Evolutionary conservation across 2,329 filamentous ascomycete species (phyloP).

Genomic region (Dendryphion nanum): DNA sequence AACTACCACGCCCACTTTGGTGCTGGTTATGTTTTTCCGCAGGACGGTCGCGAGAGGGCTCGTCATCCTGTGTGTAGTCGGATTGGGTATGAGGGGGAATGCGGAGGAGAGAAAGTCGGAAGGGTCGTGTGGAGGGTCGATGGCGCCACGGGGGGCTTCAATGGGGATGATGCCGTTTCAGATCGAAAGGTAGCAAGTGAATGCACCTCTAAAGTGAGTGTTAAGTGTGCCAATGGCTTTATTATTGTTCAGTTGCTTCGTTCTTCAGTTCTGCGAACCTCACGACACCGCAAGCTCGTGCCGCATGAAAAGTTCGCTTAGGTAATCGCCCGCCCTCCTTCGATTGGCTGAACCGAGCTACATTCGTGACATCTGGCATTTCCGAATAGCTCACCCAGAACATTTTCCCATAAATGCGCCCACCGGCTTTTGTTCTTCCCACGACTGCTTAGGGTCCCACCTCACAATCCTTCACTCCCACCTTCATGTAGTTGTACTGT

Average conservation of each 20-base stretch:
- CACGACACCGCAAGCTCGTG: too few species aligned
- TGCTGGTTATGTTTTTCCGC: constrained; percentile 23
- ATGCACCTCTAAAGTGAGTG: too few species aligned
- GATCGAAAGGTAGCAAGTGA: too few species aligned
- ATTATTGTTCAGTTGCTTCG: too few species aligned
- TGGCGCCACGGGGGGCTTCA: constrained; percentile 11
- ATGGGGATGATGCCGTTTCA: too few species aligned
- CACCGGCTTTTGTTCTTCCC: constrained; percentile 1
- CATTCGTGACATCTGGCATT: constrained; percentile 12
- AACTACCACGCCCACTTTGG: constrained; percentile 64
- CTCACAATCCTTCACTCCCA: not conserved
- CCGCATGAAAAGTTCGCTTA: too few species aligned
- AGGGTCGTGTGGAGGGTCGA: constrained; percentile 8
- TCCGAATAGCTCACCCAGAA: constrained; percentile 5
- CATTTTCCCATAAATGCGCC: constrained; percentile 8
- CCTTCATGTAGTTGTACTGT: constrained; percentile 15
- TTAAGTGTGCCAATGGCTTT: too few species aligned
- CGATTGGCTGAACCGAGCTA: too few species aligned
- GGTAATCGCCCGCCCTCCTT: too few species aligned
- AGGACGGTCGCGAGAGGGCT: constrained; percentile 22
- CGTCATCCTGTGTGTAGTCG: constrained; percentile 10
- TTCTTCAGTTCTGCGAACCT: too few species aligned
- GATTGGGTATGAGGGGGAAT: constrained; percentile 14
- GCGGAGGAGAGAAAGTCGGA: constrained; percentile 9
- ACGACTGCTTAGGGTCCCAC: constrained; percentile 2